Evolutionary conservation across 495 filamentous ascomycete genomes (phyloP).

Genomic region (Lepraria neglecta): DNA sequence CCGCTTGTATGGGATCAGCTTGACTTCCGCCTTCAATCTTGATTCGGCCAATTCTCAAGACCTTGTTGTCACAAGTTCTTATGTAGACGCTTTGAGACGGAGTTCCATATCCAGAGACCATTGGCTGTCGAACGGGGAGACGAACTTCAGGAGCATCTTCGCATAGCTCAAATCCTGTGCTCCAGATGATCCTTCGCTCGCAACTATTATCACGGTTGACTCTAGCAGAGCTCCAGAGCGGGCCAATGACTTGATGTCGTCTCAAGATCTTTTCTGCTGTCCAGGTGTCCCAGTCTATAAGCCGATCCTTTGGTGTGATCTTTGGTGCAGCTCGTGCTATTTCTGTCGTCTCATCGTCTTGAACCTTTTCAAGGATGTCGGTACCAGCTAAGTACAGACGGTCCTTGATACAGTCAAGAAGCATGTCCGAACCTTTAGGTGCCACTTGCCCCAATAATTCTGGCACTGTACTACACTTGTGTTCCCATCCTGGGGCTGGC

Average conservation of each 20-base stretch:
- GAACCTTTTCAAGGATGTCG: not conserved
- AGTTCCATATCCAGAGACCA: conserved; percentile 14
- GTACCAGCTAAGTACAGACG: conserved; percentile 50
- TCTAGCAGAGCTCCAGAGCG: conserved; percentile 45
- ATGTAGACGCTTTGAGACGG: conserved; percentile 17
- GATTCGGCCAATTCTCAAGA: conserved; percentile 16
- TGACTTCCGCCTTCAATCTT: conserved; percentile 25
- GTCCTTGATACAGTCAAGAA: conserved; percentile 52
- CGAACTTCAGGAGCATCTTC: not conserved
- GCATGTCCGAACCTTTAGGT: conserved; percentile 51
- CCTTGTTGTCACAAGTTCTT: conserved; percentile 22
- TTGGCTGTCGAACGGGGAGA: conserved; percentile 17
- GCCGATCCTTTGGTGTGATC: conserved; percentile 46
- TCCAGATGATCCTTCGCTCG: conserved; percentile 26
- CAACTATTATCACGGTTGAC: conserved; percentile 14
- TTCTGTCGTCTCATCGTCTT: conserved; percentile 22
- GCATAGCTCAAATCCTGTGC: conserved; percentile 21
- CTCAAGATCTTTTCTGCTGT: conserved; percentile 41
- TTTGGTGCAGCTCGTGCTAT: conserved; percentile 41
- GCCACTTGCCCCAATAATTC: conserved; percentile 39
- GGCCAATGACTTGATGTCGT: conserved; percentile 47
- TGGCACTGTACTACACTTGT: conserved; percentile 41
- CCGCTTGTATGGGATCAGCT: conserved; percentile 15
- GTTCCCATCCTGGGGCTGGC: conserved; percentile 44
- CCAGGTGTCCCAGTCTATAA: conserved; percentile 50